These are phyloP conservation scores for Mortierella sp. DNA, from an alignment of 371 early-diverging fungal genomes.

Conservation along the genomic window DNA sequence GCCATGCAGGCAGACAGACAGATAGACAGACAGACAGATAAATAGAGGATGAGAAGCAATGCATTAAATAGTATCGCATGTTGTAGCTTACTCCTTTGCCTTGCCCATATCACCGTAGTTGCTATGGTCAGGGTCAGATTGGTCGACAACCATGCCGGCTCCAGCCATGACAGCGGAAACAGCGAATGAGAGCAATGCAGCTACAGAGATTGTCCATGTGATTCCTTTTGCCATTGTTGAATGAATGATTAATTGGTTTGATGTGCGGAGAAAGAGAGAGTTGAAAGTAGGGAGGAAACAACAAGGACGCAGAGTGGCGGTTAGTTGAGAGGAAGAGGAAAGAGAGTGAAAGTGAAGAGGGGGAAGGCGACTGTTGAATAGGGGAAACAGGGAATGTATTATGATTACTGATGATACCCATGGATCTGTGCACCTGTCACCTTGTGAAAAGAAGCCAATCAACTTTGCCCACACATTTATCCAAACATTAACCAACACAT, in stretches of 20 bases:
- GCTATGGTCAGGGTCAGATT: constrained; percentile 28
- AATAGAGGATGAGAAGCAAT: too few species aligned
- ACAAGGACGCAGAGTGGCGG: neutral
- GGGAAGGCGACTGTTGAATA: neutral
- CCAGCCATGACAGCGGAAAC: neutral
- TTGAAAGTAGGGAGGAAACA: neutral
- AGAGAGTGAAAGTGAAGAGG: neutral
- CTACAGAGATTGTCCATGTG: neutral
- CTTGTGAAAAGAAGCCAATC: constrained; percentile 2
- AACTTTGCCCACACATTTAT: constrained; percentile 3
- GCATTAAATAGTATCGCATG: too few species aligned
- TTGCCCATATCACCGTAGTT: constrained; percentile 43
- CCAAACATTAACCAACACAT: too few species aligned
- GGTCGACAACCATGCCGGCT: neutral
- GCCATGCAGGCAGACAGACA: too few species aligned
- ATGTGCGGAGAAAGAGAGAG: neutral
- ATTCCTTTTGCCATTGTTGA: neutral
- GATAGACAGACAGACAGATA: too few species aligned
- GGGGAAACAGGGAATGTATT: neutral
- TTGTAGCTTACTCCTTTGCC: constrained; percentile 30
- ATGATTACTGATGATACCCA: neutral
- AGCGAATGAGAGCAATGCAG: neutral
- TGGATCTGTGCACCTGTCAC: neutral
- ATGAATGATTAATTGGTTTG: neutral
- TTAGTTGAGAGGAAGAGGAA: neutral